Percentiles rank a stretch among this genome's conserved stretches.
Evolutionary conservation across 306 rosid species (phyloP).

Genomic region (Ochetophila trinervis): DNA sequence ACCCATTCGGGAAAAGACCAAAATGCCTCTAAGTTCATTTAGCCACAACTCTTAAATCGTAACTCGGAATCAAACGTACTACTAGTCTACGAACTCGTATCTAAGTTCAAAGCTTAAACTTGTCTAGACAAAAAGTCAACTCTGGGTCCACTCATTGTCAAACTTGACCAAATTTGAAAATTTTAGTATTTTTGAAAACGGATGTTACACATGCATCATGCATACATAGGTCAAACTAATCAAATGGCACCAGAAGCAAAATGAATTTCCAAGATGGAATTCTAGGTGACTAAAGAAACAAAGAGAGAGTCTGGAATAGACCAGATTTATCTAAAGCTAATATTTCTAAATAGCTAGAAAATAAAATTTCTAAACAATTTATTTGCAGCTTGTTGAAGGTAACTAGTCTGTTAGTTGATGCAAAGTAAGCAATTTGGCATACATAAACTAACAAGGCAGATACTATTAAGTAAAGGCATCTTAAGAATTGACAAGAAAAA

Average conservation of each 20-base stretch:
- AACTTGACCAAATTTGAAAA: too few species aligned
- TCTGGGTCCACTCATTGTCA: too few species aligned
- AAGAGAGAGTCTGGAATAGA: not conserved
- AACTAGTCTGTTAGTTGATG: not conserved
- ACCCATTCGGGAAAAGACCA: too few species aligned
- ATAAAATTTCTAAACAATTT: too few species aligned
- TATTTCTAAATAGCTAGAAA: too few species aligned
- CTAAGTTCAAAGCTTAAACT: too few species aligned
- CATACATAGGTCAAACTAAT: not conserved
- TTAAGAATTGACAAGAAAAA: constrained; percentile 1
- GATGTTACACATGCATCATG: constrained; percentile 2
- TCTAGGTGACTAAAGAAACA: not conserved
- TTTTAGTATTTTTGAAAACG: too few species aligned
- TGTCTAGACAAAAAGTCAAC: too few species aligned
- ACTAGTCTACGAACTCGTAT: too few species aligned
- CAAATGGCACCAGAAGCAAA: not conserved
- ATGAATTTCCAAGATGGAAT: not conserved
- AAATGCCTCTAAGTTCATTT: too few species aligned
- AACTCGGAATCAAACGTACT: too few species aligned
- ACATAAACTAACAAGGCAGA: not conserved
- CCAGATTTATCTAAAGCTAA: not conserved
- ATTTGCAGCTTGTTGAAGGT: not conserved
- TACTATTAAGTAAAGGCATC: not conserved
- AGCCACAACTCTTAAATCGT: too few species aligned
- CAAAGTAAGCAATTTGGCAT: not conserved